Conservation (phyloP, 73 alveolate genomes). For the Blepharisma japonicum region DNA sequence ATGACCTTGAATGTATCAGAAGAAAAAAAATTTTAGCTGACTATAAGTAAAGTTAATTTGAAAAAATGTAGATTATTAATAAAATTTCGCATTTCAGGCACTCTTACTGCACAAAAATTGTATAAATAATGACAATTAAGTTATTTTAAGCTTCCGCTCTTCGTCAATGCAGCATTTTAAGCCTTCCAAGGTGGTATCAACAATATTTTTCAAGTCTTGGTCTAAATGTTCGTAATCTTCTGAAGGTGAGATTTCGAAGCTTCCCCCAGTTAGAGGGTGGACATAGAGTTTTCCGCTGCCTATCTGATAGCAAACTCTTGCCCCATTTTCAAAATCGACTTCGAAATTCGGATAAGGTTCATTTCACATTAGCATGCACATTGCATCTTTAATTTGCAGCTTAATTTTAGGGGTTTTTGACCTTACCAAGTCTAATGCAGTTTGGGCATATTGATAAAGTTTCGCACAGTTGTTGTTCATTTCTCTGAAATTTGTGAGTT, state of each 20-base stretch:
- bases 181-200: slow-evolving; percentile 10
- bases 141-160: slow-evolving; percentile 1
- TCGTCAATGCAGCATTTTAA: slow-evolving; percentile 14
- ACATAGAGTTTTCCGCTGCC: background rate
- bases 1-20: background rate
- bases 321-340: slow-evolving; percentile 24
- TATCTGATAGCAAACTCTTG: background rate
- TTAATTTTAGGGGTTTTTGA: slow-evolving; percentile 31
- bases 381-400: background rate
- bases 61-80: no score
- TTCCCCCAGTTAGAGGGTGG: no score
- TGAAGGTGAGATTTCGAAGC: background rate
- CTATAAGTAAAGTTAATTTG: no score
- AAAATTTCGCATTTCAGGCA: no score
- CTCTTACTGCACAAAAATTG: no score
- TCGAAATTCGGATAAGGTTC: slow-evolving; percentile 27
- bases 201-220: background rate
- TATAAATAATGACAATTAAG: no score
- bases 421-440: slow-evolving; percentile 20
- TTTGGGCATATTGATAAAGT: slow-evolving; percentile 8
- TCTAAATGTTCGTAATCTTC: slow-evolving; percentile 19
- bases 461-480: background rate
- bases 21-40: no score
- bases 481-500: background rate
- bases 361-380: slow-evolving; percentile 32